These are phyloP conservation scores for Zancudomyces culisetae DNA, from an alignment of 371 early-diverging fungal species.

Conservation along the genomic window DNA sequence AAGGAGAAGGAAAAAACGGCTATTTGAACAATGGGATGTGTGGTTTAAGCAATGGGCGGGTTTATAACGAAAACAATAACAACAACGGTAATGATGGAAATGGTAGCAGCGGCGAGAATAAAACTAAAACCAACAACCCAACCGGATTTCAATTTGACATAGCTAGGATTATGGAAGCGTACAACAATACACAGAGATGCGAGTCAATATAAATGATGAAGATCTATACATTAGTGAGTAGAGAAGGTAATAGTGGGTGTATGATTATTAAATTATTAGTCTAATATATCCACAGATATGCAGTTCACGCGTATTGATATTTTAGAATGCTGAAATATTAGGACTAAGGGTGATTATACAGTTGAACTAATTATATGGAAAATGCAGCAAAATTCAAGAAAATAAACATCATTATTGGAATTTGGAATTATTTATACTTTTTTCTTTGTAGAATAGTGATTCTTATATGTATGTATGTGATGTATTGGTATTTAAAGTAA, in stretches of 20 bases:
- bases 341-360: neutral
- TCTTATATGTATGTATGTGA: too few relatives aligned
- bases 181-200: neutral
- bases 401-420: too few relatives aligned
- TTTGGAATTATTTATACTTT: too few relatives aligned
- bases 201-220: neutral
- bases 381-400: too few relatives aligned
- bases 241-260: neutral
- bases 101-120: neutral
- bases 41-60: neutral
- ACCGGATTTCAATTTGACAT: neutral
- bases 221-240: neutral
- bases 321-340: neutral
- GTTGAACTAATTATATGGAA: neutral
- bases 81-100: neutral
- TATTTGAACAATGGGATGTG: neutral
- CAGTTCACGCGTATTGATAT: neutral
- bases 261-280: neutral
- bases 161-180: neutral
- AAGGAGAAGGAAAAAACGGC: neutral
- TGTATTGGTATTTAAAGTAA: too few relatives aligned
- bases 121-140: neutral
- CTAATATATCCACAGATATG: neutral
- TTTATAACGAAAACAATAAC: neutral
- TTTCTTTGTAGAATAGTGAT: too few relatives aligned